phyloP scores from a whole-genome alignment of 2,329 filamentous ascomycete genomes.

The Tolypocladium paradoxum region DNA sequence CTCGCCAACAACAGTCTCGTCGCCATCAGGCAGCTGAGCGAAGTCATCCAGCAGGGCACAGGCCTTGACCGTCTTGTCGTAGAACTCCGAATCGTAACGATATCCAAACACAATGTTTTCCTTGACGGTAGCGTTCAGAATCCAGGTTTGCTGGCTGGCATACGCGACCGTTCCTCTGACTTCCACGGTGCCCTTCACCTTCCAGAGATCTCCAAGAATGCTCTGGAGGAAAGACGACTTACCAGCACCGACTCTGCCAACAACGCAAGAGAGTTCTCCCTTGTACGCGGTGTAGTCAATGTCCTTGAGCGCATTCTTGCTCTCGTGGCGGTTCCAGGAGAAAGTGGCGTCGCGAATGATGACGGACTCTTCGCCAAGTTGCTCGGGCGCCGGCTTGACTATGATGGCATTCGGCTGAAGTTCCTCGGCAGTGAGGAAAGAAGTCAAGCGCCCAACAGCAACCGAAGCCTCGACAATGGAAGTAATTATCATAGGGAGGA shows the following conservation, averaged over 20 bases:
- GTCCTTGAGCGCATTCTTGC: conserved; percentile 60
- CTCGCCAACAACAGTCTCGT: conserved; percentile 93
- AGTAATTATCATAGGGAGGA: conserved; percentile 96
- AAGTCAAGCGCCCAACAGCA: conserved; percentile 73
- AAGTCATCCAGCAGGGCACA: conserved; percentile 91
- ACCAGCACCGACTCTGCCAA: conserved; percentile 87
- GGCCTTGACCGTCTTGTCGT: conserved; percentile 82
- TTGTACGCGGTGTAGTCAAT: conserved; percentile 86
- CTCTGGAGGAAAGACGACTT: conserved; percentile 89
- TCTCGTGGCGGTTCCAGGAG: conserved; percentile 83
- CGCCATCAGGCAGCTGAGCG: conserved; percentile 82
- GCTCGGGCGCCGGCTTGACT: conserved; percentile 56
- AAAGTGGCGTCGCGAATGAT: conserved; percentile 77
- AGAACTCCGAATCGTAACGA: conserved; percentile 85
- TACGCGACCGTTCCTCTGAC: conserved; percentile 80
- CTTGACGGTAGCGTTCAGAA: conserved; percentile 94
- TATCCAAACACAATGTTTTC: conserved; percentile 98
- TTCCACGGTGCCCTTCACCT: conserved; percentile 71
- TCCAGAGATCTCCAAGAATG: conserved; percentile 86
- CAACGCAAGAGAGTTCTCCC: conserved; percentile 84
- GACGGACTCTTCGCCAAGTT: conserved; percentile 76
- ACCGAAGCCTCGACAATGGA: conserved; percentile 94
- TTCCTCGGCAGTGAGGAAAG: conserved; percentile 80
- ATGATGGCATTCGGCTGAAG: conserved; percentile 75
- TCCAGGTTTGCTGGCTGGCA: conserved; percentile 87